Evolutionary conservation across 768 basidiomycete species (phyloP).

Genomic region (Paxillus involutus): DNA sequence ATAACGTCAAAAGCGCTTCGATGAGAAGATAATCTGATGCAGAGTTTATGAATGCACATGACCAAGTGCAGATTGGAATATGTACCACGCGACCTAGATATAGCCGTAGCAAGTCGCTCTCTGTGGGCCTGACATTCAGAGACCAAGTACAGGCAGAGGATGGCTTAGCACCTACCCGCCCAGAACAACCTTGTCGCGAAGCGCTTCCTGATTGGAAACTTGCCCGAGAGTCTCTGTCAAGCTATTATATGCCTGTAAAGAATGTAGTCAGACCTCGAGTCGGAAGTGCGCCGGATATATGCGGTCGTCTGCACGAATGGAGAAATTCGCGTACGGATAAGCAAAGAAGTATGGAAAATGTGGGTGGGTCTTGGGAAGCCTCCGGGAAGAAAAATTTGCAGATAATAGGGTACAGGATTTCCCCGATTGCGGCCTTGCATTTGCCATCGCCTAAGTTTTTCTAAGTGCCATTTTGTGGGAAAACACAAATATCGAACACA

Average conservation of each 20-base stretch:
- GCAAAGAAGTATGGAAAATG: slow-evolving; percentile 24
- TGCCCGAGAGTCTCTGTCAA: slow-evolving; percentile 48
- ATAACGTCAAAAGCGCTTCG: slow-evolving; percentile 56
- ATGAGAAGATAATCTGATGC: slow-evolving; percentile 53
- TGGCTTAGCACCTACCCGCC: slow-evolving; percentile 43
- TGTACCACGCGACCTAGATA: slow-evolving; percentile 50
- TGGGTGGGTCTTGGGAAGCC: slow-evolving; percentile 12
- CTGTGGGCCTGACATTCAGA: slow-evolving; percentile 26
- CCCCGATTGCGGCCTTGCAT: slow-evolving; percentile 26
- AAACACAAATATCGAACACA: slow-evolving; percentile 5
- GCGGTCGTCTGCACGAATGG: slow-evolving; percentile 8
- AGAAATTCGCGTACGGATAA: slow-evolving; percentile 20
- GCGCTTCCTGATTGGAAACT: slow-evolving; percentile 40
- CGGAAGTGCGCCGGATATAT: slow-evolving; percentile 28
- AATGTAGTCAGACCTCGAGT: slow-evolving; percentile 19
- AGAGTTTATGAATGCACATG: background rate
- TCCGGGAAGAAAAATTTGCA: slow-evolving; percentile 39
- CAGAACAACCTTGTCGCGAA: slow-evolving; percentile 44
- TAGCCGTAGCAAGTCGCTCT: slow-evolving; percentile 44
- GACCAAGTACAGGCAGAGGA: background rate
- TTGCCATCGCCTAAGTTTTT: slow-evolving; percentile 12
- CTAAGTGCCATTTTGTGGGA: background rate
- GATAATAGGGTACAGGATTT: slow-evolving; percentile 28
- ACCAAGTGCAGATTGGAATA: background rate
- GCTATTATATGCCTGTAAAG: slow-evolving; percentile 49